phyloP scores from a whole-genome alignment of 2,329 filamentous ascomycete species.

The Paraphaeosphaeria minitans region DNA sequence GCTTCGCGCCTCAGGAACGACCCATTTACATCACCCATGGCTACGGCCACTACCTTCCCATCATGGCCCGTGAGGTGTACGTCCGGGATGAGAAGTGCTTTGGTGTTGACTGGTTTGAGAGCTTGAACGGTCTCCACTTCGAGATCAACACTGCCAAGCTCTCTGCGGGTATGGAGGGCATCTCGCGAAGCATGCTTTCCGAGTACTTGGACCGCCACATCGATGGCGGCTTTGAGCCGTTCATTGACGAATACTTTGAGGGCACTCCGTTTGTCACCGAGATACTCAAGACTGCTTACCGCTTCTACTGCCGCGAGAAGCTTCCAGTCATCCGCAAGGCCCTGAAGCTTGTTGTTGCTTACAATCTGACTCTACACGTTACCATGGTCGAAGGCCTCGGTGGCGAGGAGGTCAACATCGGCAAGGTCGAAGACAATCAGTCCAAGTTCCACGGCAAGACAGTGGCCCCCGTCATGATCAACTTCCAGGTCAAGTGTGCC shows the following conservation, averaged over 20 bases:
- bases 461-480: slow-evolving; percentile 97
- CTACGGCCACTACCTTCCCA: slow-evolving; percentile 89
- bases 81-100: slow-evolving; percentile 93
- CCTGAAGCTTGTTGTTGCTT: slow-evolving; percentile 90
- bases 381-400: slow-evolving; percentile 91
- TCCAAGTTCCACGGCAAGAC: slow-evolving; percentile 91
- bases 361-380: slow-evolving; percentile 93
- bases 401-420: slow-evolving; percentile 77
- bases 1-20: slow-evolving; percentile 67
- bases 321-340: slow-evolving; percentile 91
- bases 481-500: slow-evolving; percentile 98
- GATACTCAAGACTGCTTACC: slow-evolving; percentile 93
- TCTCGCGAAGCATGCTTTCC: slow-evolving; percentile 78
- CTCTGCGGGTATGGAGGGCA: slow-evolving; percentile 85
- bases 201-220: slow-evolving; percentile 97
- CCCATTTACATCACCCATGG: slow-evolving; percentile 94
- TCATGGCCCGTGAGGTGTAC: slow-evolving; percentile 91
- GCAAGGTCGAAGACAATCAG: slow-evolving; percentile 82
- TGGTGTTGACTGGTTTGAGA: slow-evolving; percentile 91
- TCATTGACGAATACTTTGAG: slow-evolving; percentile 95
- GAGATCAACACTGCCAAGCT: slow-evolving; percentile 87
- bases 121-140: slow-evolving; percentile 75
- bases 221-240: slow-evolving; percentile 87
- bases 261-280: slow-evolving; percentile 94
- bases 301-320: slow-evolving; percentile 88